These are phyloP conservation scores for Daldinia caldariorum DNA, from an alignment of 495 filamentous ascomycete genomes.

Conservation along the genomic window DNA sequence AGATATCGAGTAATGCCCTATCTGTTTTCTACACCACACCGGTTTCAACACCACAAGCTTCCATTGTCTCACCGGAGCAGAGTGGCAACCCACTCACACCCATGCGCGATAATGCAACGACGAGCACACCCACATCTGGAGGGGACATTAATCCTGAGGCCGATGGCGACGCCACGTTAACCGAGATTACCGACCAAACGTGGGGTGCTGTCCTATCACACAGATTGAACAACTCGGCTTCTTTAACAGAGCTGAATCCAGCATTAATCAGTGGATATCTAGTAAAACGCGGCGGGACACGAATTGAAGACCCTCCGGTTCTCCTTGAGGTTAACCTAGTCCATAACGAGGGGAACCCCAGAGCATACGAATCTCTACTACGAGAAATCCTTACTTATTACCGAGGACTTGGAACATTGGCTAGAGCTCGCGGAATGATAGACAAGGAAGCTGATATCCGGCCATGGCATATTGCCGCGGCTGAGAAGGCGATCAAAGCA, in stretches of 20 bases:
- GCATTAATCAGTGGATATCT: conserved; percentile 78
- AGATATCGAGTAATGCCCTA: conserved; percentile 53
- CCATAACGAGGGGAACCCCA: conserved; percentile 61
- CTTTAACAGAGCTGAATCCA: conserved; percentile 69
- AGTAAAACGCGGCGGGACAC: conserved; percentile 73
- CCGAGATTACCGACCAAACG: conserved; percentile 81
- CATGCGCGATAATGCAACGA: conserved; percentile 55
- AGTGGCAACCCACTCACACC: conserved; percentile 60
- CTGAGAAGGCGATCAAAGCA: conserved; percentile 69
- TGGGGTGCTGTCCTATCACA: conserved; percentile 81
- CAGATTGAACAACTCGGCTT: conserved; percentile 73
- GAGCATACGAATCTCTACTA: conserved; percentile 68
- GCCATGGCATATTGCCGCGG: conserved; percentile 90
- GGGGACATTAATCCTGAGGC: conserved; percentile 62
- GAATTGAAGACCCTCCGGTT: conserved; percentile 69
- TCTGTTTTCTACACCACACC: conserved; percentile 61
- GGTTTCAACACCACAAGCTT: conserved; percentile 66
- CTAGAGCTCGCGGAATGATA: conserved; percentile 72
- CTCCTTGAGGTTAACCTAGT: conserved; percentile 74
- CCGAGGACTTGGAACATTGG: conserved; percentile 77
- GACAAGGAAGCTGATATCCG: conserved; percentile 69
- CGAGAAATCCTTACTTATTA: conserved; percentile 80
- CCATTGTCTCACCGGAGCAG: conserved; percentile 65
- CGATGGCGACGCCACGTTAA: conserved; percentile 77
- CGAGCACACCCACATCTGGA: conserved; percentile 67